Evolutionary conservation across 441 rosid species (phyloP).

Genomic region (Croton laevigatus): DNA sequence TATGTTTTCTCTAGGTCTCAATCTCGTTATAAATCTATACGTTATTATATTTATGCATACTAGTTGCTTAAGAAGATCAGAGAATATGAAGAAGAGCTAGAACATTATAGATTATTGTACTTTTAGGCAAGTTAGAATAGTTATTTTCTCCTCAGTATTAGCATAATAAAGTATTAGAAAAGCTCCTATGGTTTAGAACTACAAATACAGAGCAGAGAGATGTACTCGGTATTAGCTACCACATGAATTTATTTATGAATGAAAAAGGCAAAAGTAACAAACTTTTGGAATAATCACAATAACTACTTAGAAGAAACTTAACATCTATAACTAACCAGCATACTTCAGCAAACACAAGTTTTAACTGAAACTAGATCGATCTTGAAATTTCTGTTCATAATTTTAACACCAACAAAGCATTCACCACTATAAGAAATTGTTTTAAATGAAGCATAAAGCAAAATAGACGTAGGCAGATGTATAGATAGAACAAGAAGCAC

Average conservation of each 20-base stretch:
- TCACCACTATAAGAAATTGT: neutral
- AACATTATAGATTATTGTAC: conserved; percentile 45
- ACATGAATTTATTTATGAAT: conserved; percentile 28
- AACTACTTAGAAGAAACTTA: neutral
- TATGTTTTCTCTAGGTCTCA: conserved; percentile 37
- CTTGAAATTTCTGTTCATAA: neutral
- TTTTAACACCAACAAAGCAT: neutral
- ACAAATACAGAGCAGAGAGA: conserved; percentile 21
- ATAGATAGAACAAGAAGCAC: neutral
- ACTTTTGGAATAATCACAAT: neutral
- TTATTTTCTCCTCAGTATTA: conserved; percentile 39
- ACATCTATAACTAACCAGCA: too few relatives aligned
- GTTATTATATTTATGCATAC: conserved; percentile 38
- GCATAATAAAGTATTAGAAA: conserved; percentile 44
- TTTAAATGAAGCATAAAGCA: neutral
- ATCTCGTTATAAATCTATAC: conserved; percentile 34
- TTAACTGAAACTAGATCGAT: neutral
- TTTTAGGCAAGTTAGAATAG: conserved; percentile 53
- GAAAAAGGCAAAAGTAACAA: conserved; percentile 6
- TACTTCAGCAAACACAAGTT: neutral
- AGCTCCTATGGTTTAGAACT: conserved; percentile 30
- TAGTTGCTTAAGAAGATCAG: conserved; percentile 36
- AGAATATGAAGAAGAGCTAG: conserved; percentile 41
- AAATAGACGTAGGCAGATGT: neutral
- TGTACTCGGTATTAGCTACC: conserved; percentile 24